phyloP scores from a whole-genome alignment of 23 red algal species.

The Gracilaria domingensis region DNA sequence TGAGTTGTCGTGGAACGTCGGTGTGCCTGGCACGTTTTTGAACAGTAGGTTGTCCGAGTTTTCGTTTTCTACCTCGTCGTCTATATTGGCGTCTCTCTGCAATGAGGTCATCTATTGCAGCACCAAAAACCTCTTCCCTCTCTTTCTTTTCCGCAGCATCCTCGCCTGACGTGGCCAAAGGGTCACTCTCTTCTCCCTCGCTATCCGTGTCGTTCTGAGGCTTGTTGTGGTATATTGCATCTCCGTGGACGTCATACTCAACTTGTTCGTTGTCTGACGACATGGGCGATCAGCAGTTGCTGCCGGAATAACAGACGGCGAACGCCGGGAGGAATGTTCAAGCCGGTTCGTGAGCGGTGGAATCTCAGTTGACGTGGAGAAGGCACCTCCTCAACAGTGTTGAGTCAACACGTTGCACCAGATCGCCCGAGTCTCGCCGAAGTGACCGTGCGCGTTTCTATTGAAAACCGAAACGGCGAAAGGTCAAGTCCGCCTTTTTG shows the following conservation, averaged over 20 bases:
- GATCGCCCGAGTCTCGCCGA: too few species aligned
- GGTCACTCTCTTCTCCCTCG: slow-evolving; percentile 67
- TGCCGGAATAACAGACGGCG: neutral
- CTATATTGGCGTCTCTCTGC: slow-evolving; percentile 31
- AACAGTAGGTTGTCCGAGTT: neutral
- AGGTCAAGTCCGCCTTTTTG: too few species aligned
- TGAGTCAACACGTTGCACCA: too few species aligned
- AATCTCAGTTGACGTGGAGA: too few species aligned
- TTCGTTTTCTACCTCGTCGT: slow-evolving; percentile 35
- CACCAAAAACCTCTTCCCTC: slow-evolving; percentile 62
- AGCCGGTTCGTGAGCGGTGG: too few species aligned
- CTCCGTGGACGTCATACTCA: neutral
- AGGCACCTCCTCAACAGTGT: too few species aligned
- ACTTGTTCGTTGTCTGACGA: slow-evolving; percentile 18
- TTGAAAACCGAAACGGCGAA: too few species aligned
- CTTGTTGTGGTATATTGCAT: neutral
- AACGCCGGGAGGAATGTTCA: too few species aligned
- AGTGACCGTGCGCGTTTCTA: too few species aligned
- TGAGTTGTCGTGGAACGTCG: slow-evolving; percentile 74
- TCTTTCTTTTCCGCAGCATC: slow-evolving; percentile 17
- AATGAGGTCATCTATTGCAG: slow-evolving; percentile 70
- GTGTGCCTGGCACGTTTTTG: slow-evolving; percentile 43
- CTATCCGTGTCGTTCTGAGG: neutral
- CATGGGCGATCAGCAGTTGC: neutral
- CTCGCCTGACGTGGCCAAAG: slow-evolving; percentile 49